Percentiles rank a stretch among this genome's conserved stretches.
phyloP scores from a whole-genome alignment of 768 basidiomycete genomes.

The Gloeophyllum trabeum region DNA sequence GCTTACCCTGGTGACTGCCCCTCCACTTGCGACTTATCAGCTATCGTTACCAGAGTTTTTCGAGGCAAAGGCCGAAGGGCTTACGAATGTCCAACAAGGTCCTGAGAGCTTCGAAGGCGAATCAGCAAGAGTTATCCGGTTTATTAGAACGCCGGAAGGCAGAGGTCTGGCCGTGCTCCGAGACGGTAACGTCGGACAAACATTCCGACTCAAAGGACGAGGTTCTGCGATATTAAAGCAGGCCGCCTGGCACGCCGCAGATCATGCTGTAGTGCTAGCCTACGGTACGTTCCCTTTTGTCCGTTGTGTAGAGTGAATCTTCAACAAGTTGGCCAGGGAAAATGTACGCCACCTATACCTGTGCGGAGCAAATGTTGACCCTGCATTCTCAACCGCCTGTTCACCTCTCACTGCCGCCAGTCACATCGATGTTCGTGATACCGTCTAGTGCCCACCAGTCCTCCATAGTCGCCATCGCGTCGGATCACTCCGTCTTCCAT shows the following conservation, averaged over 20 bases:
- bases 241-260: constrained; percentile 42
- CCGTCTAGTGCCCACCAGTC: constrained; percentile 46
- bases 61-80: constrained; percentile 38
- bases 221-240: constrained; percentile 37
- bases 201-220: constrained; percentile 42
- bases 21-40: constrained; percentile 52
- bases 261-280: constrained; percentile 62
- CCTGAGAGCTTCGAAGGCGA: constrained; percentile 30
- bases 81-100: constrained; percentile 31
- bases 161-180: constrained; percentile 62
- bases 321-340: constrained; percentile 27
- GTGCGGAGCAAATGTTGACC: constrained; percentile 31
- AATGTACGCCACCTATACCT: constrained; percentile 49
- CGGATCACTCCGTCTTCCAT: constrained; percentile 47
- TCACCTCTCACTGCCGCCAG: constrained; percentile 31
- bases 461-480: constrained; percentile 56
- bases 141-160: constrained; percentile 74
- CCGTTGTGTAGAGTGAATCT: not conserved
- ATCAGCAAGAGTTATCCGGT: constrained; percentile 41
- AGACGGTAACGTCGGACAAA: constrained; percentile 51
- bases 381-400: constrained; percentile 38
- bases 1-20: constrained; percentile 51
- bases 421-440: constrained; percentile 55
- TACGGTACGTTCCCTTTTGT: constrained; percentile 31
- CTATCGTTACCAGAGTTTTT: constrained; percentile 54